Percentiles rank a stretch among this genome's conserved stretches.
These are phyloP conservation scores for Phallus indusiatus DNA, from an alignment of 768 basidiomycete species.

Conservation along the genomic window DNA sequence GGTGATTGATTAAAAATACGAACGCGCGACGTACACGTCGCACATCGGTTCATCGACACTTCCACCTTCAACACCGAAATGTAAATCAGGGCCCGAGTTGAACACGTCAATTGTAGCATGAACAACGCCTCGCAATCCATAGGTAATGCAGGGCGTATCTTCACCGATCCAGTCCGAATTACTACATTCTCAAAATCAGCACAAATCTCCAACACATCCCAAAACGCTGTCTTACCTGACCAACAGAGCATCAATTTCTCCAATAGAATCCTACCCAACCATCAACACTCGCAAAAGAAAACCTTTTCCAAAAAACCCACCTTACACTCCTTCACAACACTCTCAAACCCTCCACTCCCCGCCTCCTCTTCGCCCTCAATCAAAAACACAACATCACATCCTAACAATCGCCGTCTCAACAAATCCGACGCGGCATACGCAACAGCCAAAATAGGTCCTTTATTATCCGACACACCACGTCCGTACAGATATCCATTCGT, in stretches of 20 bases:
- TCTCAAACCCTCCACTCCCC: conserved; percentile 80
- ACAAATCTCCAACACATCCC: too few species aligned
- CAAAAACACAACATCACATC: conserved; percentile 79
- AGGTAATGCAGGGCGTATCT: conserved; percentile 86
- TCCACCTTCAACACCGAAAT: conserved; percentile 93
- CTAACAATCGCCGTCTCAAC: conserved; percentile 60
- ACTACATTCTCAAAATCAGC: conserved; percentile 29
- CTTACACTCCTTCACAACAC: conserved; percentile 70
- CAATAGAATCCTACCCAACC: conserved; percentile 59
- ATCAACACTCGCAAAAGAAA: too few species aligned
- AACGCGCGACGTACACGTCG: conserved; percentile 64
- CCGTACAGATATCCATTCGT: conserved; percentile 88
- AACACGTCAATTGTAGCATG: conserved; percentile 75
- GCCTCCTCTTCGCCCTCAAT: conserved; percentile 97
- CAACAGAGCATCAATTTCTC: conserved; percentile 83
- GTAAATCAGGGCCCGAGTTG: conserved; percentile 68
- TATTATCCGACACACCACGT: conserved; percentile 88
- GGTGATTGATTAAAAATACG: neutral
- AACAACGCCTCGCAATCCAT: conserved; percentile 89
- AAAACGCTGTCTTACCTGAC: conserved; percentile 45
- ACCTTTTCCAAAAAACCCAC: conserved; percentile 32
- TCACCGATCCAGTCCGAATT: conserved; percentile 98
- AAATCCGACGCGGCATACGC: too few species aligned
- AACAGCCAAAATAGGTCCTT: conserved; percentile 86
- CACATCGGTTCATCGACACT: conserved; percentile 82